phyloP scores from a whole-genome alignment of 495 filamentous ascomycete species.

The Viridothelium virens region DNA sequence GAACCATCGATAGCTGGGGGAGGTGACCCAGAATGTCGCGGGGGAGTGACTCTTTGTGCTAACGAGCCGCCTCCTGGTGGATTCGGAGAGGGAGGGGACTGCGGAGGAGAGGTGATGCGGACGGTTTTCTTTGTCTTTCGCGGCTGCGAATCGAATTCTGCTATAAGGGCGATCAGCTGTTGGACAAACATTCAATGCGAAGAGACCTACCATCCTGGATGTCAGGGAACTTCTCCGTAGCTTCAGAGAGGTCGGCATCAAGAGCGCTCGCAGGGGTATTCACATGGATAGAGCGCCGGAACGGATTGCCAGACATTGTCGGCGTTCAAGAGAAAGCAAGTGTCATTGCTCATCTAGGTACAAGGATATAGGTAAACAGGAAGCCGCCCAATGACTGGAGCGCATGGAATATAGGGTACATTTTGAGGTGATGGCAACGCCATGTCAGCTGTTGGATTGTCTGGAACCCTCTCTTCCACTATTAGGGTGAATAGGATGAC shows the following conservation, averaged over 20 bases:
- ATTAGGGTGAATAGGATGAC: neutral
- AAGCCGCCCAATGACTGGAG: neutral
- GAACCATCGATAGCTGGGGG: neutral
- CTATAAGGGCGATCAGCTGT: neutral
- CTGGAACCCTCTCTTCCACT: neutral
- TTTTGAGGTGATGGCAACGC: slow-evolving; percentile 10
- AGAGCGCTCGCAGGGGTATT: neutral
- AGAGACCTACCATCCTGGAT: neutral
- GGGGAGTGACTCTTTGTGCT: neutral
- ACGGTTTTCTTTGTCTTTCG: slow-evolving; percentile 9
- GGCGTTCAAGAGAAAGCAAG: neutral
- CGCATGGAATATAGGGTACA: slow-evolving; percentile 3
- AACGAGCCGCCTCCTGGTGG: slow-evolving; percentile 14
- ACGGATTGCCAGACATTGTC: slow-evolving; percentile 9
- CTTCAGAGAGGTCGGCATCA: neutral
- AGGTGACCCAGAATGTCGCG: neutral
- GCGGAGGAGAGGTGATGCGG: slow-evolving; percentile 6
- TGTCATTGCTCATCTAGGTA: slow-evolving; percentile 1
- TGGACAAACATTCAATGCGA: neutral
- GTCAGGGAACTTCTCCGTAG: slow-evolving; percentile 1
- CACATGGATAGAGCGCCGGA: slow-evolving; percentile 8
- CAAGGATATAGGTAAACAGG: neutral
- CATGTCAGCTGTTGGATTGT: slow-evolving; percentile 10
- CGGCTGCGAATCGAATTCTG: neutral
- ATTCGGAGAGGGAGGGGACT: slow-evolving; percentile 23